phyloP scores from a whole-genome alignment of 192 early-diverging fungal species.

The Mortierella hygrophila region DNA sequence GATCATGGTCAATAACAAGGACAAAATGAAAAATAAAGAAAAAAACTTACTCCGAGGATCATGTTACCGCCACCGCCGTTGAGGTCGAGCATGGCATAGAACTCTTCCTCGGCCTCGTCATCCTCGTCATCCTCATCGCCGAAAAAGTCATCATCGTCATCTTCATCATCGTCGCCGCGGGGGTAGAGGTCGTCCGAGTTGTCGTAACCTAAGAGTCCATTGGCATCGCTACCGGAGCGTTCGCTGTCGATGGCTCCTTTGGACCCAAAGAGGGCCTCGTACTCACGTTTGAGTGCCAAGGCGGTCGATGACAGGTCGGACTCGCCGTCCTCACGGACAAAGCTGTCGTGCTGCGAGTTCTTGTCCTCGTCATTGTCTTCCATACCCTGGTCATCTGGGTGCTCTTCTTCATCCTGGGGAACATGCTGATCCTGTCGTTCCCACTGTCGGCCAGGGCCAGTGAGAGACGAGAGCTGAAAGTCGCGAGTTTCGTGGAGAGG shows the following conservation, averaged over 20 bases:
- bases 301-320: conserved; percentile 24
- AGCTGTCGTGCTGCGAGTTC: background rate
- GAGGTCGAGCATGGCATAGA: conserved; percentile 48
- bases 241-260: conserved; percentile 47
- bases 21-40: background rate
- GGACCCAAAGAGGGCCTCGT: conserved; percentile 43
- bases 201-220: conserved; percentile 33
- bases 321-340: conserved; percentile 20
- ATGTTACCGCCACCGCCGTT: conserved; percentile 49
- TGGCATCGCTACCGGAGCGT: conserved; percentile 46
- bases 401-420: background rate
- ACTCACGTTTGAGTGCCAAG: conserved; percentile 31
- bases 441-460: conserved; percentile 16
- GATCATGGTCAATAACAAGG: background rate
- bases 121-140: conserved; percentile 34
- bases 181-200: conserved; percentile 33
- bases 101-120: conserved; percentile 27
- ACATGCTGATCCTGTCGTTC: conserved; percentile 14
- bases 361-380: background rate
- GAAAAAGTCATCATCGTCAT: conserved; percentile 26
- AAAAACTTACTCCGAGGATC: conserved; percentile 45
- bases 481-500: conserved; percentile 44
- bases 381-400: background rate
- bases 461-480: conserved; percentile 43
- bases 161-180: conserved; percentile 28